These are phyloP conservation scores for Pleomassaria siparia DNA, from an alignment of 2,329 filamentous ascomycete species.

Conservation along the genomic window DNA sequence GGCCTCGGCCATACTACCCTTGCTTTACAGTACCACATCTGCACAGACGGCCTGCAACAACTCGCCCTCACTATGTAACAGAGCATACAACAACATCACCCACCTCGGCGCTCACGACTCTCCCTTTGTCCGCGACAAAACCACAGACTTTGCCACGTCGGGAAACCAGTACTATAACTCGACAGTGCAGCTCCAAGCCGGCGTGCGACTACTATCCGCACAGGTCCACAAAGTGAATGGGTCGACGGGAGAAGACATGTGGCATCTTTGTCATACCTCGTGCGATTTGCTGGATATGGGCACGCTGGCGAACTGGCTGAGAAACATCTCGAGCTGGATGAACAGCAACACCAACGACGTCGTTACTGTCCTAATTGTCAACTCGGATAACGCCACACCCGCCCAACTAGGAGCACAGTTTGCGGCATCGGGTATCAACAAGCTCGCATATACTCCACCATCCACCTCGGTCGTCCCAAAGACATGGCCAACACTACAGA, in stretches of 20 bases:
- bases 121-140: constrained; percentile 67
- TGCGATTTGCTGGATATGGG: constrained; percentile 72
- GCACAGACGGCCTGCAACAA: constrained; percentile 71
- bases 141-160: constrained; percentile 62
- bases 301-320: constrained; percentile 64
- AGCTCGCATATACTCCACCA: constrained; percentile 56
- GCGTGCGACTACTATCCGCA: constrained; percentile 69
- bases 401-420: constrained; percentile 55
- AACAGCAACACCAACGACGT: constrained; percentile 71
- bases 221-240: constrained; percentile 67
- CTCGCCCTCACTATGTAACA: constrained; percentile 70
- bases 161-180: constrained; percentile 77
- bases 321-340: constrained; percentile 68
- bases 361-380: constrained; percentile 73
- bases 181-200: constrained; percentile 68
- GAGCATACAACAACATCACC: constrained; percentile 73
- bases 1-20: constrained; percentile 28
- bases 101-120: constrained; percentile 77
- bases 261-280: constrained; percentile 70
- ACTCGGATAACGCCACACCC: constrained; percentile 62
- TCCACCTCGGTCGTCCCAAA: constrained; percentile 50
- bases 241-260: constrained; percentile 39
- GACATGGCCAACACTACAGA: constrained; percentile 71
- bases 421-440: constrained; percentile 56
- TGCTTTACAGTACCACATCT: constrained; percentile 28